Conservation (phyloP, 78 protist genomes). For the Dictyostelium intermedium region DNA sequence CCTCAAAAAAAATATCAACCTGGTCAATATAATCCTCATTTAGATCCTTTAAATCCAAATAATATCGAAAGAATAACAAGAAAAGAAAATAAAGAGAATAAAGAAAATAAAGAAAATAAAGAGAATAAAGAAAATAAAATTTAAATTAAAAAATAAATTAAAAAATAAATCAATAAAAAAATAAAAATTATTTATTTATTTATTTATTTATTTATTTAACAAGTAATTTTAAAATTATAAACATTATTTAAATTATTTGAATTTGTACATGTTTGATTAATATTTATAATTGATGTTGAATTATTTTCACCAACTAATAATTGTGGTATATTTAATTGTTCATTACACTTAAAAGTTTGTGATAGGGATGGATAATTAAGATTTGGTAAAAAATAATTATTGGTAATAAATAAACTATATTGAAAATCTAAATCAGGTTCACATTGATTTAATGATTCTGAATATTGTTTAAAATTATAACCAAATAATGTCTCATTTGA, state of each 20-base stretch:
- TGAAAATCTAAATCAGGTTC: neutral
- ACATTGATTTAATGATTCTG: neutral
- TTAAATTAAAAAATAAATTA: neutral
- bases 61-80: neutral
- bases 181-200: neutral
- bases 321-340: conserved; percentile 1
- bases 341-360: neutral
- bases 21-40: conserved; percentile 53
- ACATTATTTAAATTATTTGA: neutral
- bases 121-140: neutral
- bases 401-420: neutral
- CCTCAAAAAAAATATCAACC: conserved; percentile 72
- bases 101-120: neutral
- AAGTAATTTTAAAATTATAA: neutral
- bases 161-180: neutral
- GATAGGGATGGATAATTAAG: neutral
- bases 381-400: neutral
- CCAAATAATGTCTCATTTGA: neutral
- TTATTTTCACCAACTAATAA: neutral
- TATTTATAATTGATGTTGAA: neutral
- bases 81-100: conserved; percentile 1
- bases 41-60: conserved; percentile 11
- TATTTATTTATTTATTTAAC: neutral
- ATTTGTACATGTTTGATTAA: conserved; percentile 7
- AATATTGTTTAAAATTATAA: neutral